phyloP scores from a whole-genome alignment of 768 basidiomycete species.

The Trametes cubensis region DNA sequence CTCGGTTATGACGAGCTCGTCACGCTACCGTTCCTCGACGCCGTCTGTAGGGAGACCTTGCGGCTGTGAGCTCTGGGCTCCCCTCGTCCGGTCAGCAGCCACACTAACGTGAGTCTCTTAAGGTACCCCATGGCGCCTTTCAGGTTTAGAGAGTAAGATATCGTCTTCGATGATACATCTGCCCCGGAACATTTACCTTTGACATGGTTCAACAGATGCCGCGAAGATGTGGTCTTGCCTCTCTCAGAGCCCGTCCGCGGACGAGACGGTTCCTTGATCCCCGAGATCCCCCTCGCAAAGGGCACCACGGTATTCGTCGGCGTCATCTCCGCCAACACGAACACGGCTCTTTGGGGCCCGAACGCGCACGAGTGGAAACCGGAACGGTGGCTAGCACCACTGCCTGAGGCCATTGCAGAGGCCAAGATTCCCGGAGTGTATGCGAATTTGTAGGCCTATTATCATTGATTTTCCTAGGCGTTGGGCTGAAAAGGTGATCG shows the following conservation, averaged over 20 bases:
- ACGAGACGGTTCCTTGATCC: constrained; percentile 20
- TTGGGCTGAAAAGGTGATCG: not conserved
- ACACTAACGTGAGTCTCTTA: not conserved
- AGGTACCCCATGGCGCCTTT: constrained; percentile 20
- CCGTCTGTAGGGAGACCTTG: constrained; percentile 30
- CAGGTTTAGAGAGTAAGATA: constrained; percentile 20
- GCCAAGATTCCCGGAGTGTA: constrained; percentile 26
- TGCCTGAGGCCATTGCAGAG: constrained; percentile 16
- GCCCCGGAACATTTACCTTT: too few species aligned
- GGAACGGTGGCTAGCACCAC: constrained; percentile 42
- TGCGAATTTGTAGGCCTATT: constrained; percentile 21
- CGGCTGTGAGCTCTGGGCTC: constrained; percentile 25
- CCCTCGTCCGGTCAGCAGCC: not conserved
- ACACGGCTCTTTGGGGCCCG: constrained; percentile 46
- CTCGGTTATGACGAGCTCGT: constrained; percentile 32
- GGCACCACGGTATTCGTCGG: constrained; percentile 43
- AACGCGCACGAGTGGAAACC: constrained; percentile 47
- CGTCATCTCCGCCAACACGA: constrained; percentile 43
- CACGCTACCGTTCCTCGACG: constrained; percentile 34
- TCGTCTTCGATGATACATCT: not conserved
- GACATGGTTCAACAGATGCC: constrained; percentile 25
- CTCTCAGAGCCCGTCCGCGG: constrained; percentile 25
- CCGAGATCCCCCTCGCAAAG: constrained; percentile 39
- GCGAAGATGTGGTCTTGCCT: constrained; percentile 48
- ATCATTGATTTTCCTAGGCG: not conserved